Evolutionary conservation across 164 flowering plant genomes (phyloP).

Genomic region (Tinospora cordifolia): DNA sequence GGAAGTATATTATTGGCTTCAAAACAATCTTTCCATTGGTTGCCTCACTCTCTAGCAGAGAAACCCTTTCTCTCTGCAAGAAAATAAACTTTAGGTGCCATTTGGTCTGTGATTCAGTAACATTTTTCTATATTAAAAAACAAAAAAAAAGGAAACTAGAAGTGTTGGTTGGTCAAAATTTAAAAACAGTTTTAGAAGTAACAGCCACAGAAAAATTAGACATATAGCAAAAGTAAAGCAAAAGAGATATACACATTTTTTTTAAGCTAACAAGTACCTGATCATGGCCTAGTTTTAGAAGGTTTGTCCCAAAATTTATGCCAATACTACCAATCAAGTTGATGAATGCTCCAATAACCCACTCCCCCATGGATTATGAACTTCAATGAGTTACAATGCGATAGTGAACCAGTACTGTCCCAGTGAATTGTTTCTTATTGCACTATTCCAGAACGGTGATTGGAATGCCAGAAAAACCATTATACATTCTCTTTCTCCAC

Average conservation of each 20-base stretch:
- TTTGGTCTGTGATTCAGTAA: too few species aligned
- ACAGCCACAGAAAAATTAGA: background rate
- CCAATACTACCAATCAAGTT: constrained; percentile 89
- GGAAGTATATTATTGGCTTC: constrained; percentile 82
- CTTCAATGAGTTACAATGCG: constrained; percentile 13
- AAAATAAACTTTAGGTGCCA: background rate
- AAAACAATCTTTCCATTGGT: constrained; percentile 40
- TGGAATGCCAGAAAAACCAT: constrained; percentile 1
- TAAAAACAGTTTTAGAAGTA: background rate
- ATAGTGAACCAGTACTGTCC: constrained; percentile 5
- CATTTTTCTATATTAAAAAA: background rate
- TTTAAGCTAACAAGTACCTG: constrained; percentile 41
- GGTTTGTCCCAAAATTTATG: constrained; percentile 95
- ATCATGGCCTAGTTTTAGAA: constrained; percentile 84
- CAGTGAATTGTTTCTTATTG: constrained; percentile 5
- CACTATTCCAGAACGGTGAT: constrained; percentile 5
- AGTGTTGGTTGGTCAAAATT: too few species aligned
- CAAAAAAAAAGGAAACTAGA: background rate
- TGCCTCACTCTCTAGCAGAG: constrained; percentile 45
- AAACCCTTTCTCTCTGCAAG: constrained; percentile 67
- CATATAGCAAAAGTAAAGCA: background rate
- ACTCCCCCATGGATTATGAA: constrained; percentile 61
- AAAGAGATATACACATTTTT: background rate
- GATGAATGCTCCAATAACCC: constrained; percentile 92
- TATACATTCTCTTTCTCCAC: constrained; percentile 1